Percentiles rank a stretch among this genome's conserved stretches.
Evolutionary conservation across 495 filamentous ascomycete genomes (phyloP).

Genomic region (Neurospora sp.): DNA sequence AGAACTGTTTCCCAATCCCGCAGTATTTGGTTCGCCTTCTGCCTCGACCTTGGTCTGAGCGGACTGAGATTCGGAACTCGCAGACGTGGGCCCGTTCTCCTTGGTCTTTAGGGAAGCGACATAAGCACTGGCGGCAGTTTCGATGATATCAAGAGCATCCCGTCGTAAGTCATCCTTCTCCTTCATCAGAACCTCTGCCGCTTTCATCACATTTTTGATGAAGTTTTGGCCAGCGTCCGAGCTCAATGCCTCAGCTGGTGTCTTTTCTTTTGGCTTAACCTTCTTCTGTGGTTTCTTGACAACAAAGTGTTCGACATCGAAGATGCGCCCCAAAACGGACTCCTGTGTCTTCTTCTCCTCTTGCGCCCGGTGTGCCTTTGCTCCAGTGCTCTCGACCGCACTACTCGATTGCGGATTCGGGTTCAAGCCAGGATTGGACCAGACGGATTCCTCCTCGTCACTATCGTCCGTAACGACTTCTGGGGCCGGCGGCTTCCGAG

Average conservation of each 20-base stretch:
- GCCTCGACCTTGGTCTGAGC: slow-evolving; percentile 6
- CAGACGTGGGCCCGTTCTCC: not conserved
- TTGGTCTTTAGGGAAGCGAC: slow-evolving; percentile 24
- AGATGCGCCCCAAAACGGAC: slow-evolving; percentile 41
- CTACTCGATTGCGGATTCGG: not conserved
- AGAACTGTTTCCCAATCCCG: not conserved
- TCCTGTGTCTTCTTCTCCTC: slow-evolving; percentile 46
- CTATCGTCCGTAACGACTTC: slow-evolving; percentile 38
- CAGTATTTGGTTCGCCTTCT: not conserved
- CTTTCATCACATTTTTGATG: slow-evolving; percentile 29
- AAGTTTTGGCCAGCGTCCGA: slow-evolving; percentile 25
- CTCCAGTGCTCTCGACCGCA: slow-evolving; percentile 18
- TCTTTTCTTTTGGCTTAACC: slow-evolving; percentile 20
- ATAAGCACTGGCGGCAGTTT: slow-evolving; percentile 34
- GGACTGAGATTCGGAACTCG: not conserved
- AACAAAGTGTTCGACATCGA: slow-evolving; percentile 34
- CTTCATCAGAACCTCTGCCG: slow-evolving; percentile 24
- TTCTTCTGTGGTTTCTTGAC: slow-evolving; percentile 16
- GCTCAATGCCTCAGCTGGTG: slow-evolving; percentile 12
- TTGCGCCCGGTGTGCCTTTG: slow-evolving; percentile 30
- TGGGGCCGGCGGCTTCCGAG: slow-evolving; percentile 36
- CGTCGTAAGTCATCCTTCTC: slow-evolving; percentile 24
- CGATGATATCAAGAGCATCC: slow-evolving; percentile 32
- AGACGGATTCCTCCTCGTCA: not conserved
- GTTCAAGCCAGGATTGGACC: not conserved